Percentiles rank a stretch among this genome's conserved stretches.
Conservation (phyloP, 345 rosid species). For the Geranium rotundifolium region DNA sequence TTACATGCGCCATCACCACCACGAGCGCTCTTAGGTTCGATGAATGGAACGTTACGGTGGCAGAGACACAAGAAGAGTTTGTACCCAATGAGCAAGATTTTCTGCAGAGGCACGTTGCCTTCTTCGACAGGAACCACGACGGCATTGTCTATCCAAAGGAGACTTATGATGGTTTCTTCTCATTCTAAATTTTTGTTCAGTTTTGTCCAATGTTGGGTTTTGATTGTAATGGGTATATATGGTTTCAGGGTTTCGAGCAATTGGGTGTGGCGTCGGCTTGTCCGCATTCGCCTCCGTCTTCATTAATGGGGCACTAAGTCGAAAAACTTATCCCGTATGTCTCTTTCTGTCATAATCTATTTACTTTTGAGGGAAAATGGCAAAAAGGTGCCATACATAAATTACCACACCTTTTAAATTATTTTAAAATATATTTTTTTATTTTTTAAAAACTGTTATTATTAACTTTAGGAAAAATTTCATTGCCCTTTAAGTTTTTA, state of each 20-base stretch:
- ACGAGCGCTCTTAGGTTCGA: too few relatives aligned
- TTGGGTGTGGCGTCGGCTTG: slow-evolving; percentile 33
- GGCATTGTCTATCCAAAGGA: slow-evolving; percentile 75
- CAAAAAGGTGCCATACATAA: too few relatives aligned
- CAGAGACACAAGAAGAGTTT: too few relatives aligned
- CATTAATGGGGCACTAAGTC: slow-evolving; percentile 39
- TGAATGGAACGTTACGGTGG: too few relatives aligned
- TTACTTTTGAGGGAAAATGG: too few relatives aligned
- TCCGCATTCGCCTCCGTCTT: slow-evolving; percentile 25
- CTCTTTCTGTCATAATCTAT: slow-evolving; percentile 5
- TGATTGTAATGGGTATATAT: neutral
- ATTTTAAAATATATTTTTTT: too few relatives aligned
- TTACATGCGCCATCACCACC: too few relatives aligned
- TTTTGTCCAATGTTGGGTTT: neutral
- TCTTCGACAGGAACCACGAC: slow-evolving; percentile 69
- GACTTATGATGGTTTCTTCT: slow-evolving; percentile 21
- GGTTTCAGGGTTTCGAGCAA: slow-evolving; percentile 45
- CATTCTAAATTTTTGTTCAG: neutral
- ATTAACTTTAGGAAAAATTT: too few relatives aligned
- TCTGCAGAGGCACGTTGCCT: slow-evolving; percentile 69
- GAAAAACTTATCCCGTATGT: slow-evolving; percentile 48
- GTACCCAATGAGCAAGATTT: slow-evolving; percentile 7
- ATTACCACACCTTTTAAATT: too few relatives aligned
- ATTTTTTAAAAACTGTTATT: too few relatives aligned
- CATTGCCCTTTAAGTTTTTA: too few relatives aligned